Evolutionary conservation across 2,329 filamentous ascomycete species (phyloP), one percentile per base, ranked within the genome.

Genomic region (Cladophialophora psammophila): DNA sequence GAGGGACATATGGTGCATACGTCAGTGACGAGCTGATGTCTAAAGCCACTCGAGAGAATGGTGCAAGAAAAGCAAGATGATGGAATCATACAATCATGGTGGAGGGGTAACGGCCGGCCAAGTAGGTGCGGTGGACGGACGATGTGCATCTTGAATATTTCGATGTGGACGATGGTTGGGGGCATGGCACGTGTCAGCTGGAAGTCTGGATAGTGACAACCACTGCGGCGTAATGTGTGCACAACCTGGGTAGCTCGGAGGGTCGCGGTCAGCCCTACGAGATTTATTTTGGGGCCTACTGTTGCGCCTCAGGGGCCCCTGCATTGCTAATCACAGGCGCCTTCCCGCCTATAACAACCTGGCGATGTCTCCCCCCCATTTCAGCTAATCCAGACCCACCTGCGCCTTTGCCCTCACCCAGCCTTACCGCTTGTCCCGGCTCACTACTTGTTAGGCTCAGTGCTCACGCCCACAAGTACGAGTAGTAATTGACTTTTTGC

Each of bases 1-100:
- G 63, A 40, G 65, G 68, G 26, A 48, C 26, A 13, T 70, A 70
- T 35, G 31, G 20, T 18, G 65, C 67, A 35, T 70, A 70, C 36
- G 62, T 68, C 6, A 48, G 32, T 15, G 50, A 61, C 26, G 56
- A 59, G 18, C 40, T 63, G 54, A 31, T 36, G 12, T 2, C 35
- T 9, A 53, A 55, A n/a, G 50, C 52, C 26, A 35, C 32, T 3
- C 15, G 15, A 40, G 15, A 6, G 5, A 32, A 45, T 5, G 38
- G 26, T 35, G 40, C 36, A 36, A 64, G 10, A 42, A 64, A 63
- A 36, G 26, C 20, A 34, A 32, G 53, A 52, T 63, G 42, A 59
- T 5, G 38, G 13, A 20, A 26, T 50, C 8, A 50, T 50, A 9
- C 4, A 50, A 12, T n/a, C 40, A 42, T 42, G 15, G 13, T 13